Evolutionary conservation across 163 green algal species (phyloP), one percentile per base, ranked within the genome.

Genomic region (Prototheca wickerhamii): DNA sequence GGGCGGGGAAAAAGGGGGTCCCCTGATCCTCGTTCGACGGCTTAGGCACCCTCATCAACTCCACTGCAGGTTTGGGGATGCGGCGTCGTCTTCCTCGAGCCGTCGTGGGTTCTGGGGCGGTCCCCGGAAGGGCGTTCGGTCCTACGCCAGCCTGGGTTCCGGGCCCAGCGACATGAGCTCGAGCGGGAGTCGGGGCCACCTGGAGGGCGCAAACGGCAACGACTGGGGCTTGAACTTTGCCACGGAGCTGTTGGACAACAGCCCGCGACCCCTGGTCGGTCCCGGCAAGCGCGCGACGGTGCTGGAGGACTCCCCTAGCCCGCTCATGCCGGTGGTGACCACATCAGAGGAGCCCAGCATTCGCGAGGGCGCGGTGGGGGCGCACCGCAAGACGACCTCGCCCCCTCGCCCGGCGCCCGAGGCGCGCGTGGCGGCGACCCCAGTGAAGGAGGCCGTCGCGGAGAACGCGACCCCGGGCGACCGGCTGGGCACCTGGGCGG

Each of bases 401-500:
- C 15, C 42, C 42, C 42, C 42, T 10, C 12, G 12, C 12, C 12
- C 8, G 23, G 53, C 18, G 23, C 21, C 29, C 23, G 53, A 35
- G 53, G 4, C 25, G 29, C 29, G 53, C 23, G 23, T 20, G 23
- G 28, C 10, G 30, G 23, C 29, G 23, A 40, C 30, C 28, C 53
- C 53, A 20, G 23, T 60, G 6, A 15, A 37, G 53, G 29, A 34
- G 53, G 15, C 23, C 17, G 10, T 23, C 10, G 50, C 10, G 7
- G 17, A 35, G 6, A 40, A 20, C 53, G 10, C 21, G 10, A 40
- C 53, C 23, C 53, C 53, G 7, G 12, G 15, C 53, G 29, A n/a
- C 25, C 40, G 23, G 34, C 43, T 75, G 18, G 72, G 72, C 21
- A 79, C 72, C 6, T 79, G 72, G 72, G 72, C 67, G 5, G 43